Evolutionary conservation across 805 yeast species (phyloP).

Genomic region (Hanseniaspora vineae): DNA sequence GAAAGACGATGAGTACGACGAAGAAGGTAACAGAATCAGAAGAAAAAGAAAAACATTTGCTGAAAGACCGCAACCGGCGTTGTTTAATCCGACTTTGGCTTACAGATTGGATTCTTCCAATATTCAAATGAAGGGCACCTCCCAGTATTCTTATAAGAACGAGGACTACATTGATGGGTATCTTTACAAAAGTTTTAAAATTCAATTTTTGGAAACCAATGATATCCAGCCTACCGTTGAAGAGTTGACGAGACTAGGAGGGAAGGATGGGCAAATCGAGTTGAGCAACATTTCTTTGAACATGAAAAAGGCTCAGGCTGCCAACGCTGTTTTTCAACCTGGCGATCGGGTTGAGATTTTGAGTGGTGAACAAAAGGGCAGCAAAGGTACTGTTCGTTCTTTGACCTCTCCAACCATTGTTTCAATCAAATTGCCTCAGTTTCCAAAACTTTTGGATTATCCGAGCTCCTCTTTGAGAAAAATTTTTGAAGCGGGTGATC

Average conservation of each 20-base stretch:
- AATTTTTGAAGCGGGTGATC: constrained; percentile 83
- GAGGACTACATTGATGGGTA: constrained; percentile 89
- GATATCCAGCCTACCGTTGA: constrained; percentile 78
- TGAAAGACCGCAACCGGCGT: constrained; percentile 69
- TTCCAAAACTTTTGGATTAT: constrained; percentile 53
- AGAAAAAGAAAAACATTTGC: constrained; percentile 42
- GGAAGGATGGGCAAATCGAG: constrained; percentile 78
- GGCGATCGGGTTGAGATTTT: constrained; percentile 90
- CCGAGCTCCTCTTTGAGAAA: constrained; percentile 76
- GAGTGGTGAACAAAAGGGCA: constrained; percentile 87
- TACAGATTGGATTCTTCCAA: constrained; percentile 66
- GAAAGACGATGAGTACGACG: constrained; percentile 36
- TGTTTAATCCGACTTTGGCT: constrained; percentile 85
- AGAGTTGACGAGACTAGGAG: constrained; percentile 73
- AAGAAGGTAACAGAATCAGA: constrained; percentile 38
- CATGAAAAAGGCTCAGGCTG: constrained; percentile 50
- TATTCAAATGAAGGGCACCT: constrained; percentile 52
- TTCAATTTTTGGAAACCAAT: constrained; percentile 69
- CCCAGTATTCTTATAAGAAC: constrained; percentile 59
- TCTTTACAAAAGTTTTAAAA: constrained; percentile 71
- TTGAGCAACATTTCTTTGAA: constrained; percentile 75
- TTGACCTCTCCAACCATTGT: constrained; percentile 50
- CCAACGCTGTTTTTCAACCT: constrained; percentile 60
- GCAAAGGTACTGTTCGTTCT: constrained; percentile 65
- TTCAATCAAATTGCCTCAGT: constrained; percentile 35